phyloP scores from a whole-genome alignment of 164 flowering plant genomes.

The Vitis amurensis region DNA sequence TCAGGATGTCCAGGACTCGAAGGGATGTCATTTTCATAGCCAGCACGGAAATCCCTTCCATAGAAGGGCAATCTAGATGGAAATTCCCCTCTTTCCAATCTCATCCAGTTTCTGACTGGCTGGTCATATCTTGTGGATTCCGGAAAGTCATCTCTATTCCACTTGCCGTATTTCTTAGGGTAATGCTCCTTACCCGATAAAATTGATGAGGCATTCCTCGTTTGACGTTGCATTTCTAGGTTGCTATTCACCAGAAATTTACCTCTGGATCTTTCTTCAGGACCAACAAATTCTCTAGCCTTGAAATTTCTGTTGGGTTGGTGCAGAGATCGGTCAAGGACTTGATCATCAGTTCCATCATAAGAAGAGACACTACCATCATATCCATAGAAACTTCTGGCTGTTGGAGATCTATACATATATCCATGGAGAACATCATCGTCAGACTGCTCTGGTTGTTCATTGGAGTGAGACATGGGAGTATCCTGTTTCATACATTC shows the following conservation, averaged over 20 bases:
- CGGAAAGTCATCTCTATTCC: constrained; percentile 21
- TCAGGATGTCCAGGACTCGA: constrained; percentile 31
- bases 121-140: constrained; percentile 15
- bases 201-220: constrained; percentile 16
- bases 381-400: constrained; percentile 40
- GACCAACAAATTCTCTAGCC: constrained; percentile 10
- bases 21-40: constrained; percentile 35
- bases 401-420: constrained; percentile 34
- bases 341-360: constrained; percentile 51
- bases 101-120: constrained; percentile 25
- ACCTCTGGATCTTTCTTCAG: constrained; percentile 22
- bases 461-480: constrained; percentile 16
- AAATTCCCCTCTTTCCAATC: constrained; percentile 25
- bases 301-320: constrained; percentile 20
- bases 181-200: constrained; percentile 16
- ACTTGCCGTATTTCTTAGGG: background rate
- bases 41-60: constrained; percentile 16
- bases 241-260: constrained; percentile 12
- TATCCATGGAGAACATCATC: constrained; percentile 11
- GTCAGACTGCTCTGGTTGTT: constrained; percentile 24
- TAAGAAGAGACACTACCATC: constrained; percentile 66
- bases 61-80: constrained; percentile 21
- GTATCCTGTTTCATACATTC: constrained; percentile 16
- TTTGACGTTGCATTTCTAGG: constrained; percentile 24
- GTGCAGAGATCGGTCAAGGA: constrained; percentile 18